Evolutionary conservation across 2,329 filamentous ascomycete species (phyloP), one percentile per base, ranked within the genome.

Genomic region (Tolypocladium ophioglossoides): DNA sequence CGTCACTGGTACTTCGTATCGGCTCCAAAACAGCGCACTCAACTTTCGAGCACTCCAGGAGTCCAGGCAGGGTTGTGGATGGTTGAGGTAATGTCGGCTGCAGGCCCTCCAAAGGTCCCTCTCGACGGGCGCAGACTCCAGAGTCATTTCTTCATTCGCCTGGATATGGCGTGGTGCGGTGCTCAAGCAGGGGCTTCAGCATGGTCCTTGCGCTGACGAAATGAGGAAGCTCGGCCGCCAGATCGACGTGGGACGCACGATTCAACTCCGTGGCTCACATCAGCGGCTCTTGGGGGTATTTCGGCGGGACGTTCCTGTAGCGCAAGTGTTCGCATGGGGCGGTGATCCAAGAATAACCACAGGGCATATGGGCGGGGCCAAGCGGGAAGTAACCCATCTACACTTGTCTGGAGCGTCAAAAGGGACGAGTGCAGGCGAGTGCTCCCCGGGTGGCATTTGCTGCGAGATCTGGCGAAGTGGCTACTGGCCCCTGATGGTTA

Each of bases 371-470:
- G 48, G 59, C 55, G 55, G 57, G 59, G 52, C 50, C 37, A 50
- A 41, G 53, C 60, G 60, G 60, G 59, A 62, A 61, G 60, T 62
- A 61, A 61, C 58, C 60, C 59, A 56, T 57, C 51, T 54, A 39
- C 54, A 37, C 46, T 51, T 46, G 51, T 53, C 55, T 37, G 52
- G 54, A 53, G 46, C 52, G 41, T 48, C 50, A 57, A 46, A 47
- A 51, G 48, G 48, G 54, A 49, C 55, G 58, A 24, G 37, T 34
- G 44, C 32, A 50, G 47, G 49, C 22, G 44, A 48, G 32, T 22
- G 51, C 44, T 48, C 54, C 47, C 50, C 48, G 52, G 54, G 50
- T 54, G 54, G 46, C 24, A 51, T 39, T 46, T 24, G 51, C 50
- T 51, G 60, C 39, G 41, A 61, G 59, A 62, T 60, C 60, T 58